A percentile compares a stretch with the other conserved stretches of the same genome.
phyloP scores from a whole-genome alignment of 106 monocot genomes.

The Amphibolis antarctica region DNA sequence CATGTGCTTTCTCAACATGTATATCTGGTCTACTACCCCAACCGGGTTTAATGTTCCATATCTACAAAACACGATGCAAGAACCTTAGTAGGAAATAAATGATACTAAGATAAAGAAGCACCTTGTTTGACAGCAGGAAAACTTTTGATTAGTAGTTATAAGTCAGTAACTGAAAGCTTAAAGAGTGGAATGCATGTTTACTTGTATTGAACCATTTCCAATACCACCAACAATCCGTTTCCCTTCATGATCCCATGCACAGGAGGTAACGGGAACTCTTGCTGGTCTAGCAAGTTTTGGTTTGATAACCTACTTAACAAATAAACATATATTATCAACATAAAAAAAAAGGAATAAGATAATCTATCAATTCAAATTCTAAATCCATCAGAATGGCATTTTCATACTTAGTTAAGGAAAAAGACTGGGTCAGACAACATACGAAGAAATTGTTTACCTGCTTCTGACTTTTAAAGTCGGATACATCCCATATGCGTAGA shows the following conservation, averaged over 20 bases:
- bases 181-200: slow-evolving; percentile 6
- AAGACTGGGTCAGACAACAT: too few species aligned
- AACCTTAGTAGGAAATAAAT: not conserved
- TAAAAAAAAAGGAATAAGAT: not conserved
- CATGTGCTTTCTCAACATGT: slow-evolving; percentile 59
- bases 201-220: slow-evolving; percentile 98
- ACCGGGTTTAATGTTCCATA: slow-evolving; percentile 92
- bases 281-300: slow-evolving; percentile 80
- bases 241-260: slow-evolving; percentile 94
- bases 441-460: slow-evolving; percentile 32
- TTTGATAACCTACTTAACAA: slow-evolving; percentile 67
- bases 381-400: not conserved
- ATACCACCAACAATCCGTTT: slow-evolving; percentile 82
- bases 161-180: not conserved
- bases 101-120: not conserved
- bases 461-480: slow-evolving; percentile 84
- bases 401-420: not conserved
- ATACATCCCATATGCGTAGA: slow-evolving; percentile 91
- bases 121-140: not conserved
- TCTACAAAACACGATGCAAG: slow-evolving; percentile 19
- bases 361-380: not conserved
- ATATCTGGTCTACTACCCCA: slow-evolving; percentile 99
- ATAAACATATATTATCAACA: too few species aligned
- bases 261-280: slow-evolving; percentile 79
- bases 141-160: not conserved